Conservation (phyloP, 2,329 filamentous ascomycete species). For the Nigrospora osmanthi region DNA sequence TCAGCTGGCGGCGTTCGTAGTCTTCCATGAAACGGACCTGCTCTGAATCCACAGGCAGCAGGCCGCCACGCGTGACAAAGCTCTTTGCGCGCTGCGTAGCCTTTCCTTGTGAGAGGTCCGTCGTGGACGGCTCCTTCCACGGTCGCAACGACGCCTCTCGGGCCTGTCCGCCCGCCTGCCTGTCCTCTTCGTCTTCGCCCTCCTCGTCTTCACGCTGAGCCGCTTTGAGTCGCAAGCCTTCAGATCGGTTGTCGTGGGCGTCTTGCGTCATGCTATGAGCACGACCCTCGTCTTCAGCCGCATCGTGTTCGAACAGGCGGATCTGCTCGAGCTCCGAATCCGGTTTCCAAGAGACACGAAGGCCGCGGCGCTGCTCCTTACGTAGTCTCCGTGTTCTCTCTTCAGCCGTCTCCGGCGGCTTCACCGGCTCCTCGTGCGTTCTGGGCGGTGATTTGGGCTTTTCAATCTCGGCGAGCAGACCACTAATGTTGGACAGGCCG, state of each 20-base stretch:
- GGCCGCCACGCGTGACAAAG: slow-evolving; percentile 47
- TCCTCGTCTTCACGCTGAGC: slow-evolving; percentile 44
- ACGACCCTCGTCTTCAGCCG: slow-evolving; percentile 61
- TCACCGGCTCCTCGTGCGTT: slow-evolving; percentile 35
- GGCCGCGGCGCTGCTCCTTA: slow-evolving; percentile 62
- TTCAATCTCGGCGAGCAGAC: slow-evolving; percentile 41
- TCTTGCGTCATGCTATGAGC: slow-evolving; percentile 63
- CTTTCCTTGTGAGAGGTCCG: slow-evolving; percentile 40
- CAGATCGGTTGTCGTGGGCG: slow-evolving; percentile 64
- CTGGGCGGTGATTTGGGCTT: slow-evolving; percentile 43
- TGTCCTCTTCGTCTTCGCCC: slow-evolving; percentile 43
- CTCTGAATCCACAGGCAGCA: slow-evolving; percentile 39
- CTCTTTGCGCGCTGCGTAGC: slow-evolving; percentile 37
- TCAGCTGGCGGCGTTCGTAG: slow-evolving; percentile 51
- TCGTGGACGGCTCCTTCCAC: slow-evolving; percentile 39
- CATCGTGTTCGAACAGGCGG: slow-evolving; percentile 64
- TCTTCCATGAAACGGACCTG: slow-evolving; percentile 49
- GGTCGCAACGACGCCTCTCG: slow-evolving; percentile 45
- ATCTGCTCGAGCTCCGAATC: slow-evolving; percentile 60
- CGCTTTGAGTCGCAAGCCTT: slow-evolving; percentile 50
- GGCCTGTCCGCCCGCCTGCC: slow-evolving; percentile 48
- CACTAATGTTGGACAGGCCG: slow-evolving; percentile 41
- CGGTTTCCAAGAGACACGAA: slow-evolving; percentile 65
- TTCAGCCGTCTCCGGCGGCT: slow-evolving; percentile 55
- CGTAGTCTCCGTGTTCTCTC: slow-evolving; percentile 60